Evolutionary conservation across 164 flowering plant genomes (phyloP), one percentile per base, ranked within the genome.

Genomic region (Stephania japonica): DNA sequence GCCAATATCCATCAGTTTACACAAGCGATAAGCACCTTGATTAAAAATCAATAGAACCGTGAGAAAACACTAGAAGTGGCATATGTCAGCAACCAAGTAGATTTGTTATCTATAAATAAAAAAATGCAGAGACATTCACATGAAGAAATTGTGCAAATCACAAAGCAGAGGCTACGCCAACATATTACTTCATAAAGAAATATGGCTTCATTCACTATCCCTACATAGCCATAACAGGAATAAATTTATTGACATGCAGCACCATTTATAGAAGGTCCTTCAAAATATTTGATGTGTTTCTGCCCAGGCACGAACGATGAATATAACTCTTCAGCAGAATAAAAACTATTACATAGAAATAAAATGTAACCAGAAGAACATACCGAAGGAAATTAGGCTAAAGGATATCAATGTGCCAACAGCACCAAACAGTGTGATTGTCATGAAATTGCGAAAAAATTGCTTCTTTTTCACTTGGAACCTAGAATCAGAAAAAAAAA

Each of bases 381-480:
- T 86, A 91, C 98, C 96, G 18, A 84, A 24, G 47, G 93, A 75
- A 71, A 92, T 89, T 68, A 91, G 81, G 70, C 53, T 38, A 70
- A 85, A 87, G 14, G 90, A 90, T 77, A 92, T 84, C 70, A 92
- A 77, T 75, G 96, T 87, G 9, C 98, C 98, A 82, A 88, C 71
- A 50, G 93, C 98, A 64, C 98, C 98, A 86, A 91, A 92, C 73
- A 88, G 50, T 84, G 80, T 81, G 72, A 92, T 91, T 10, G 88
- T 89, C 19, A 80, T 83, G 75, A 92, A 91, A 72, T 92, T 92
- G 13, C 86, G 89, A 71, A 92, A 92, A 78, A 92, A 91, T 62
- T 89, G 96, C 81, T 92, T 92, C 88, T 92, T 91, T 77, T 91
- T 91, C 75, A 92, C 96, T 79, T 92, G 96, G 81, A 92, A 92